Evolutionary conservation across 2,329 filamentous ascomycete species (phyloP).

Genomic region (Aquanectria penicillioides): DNA sequence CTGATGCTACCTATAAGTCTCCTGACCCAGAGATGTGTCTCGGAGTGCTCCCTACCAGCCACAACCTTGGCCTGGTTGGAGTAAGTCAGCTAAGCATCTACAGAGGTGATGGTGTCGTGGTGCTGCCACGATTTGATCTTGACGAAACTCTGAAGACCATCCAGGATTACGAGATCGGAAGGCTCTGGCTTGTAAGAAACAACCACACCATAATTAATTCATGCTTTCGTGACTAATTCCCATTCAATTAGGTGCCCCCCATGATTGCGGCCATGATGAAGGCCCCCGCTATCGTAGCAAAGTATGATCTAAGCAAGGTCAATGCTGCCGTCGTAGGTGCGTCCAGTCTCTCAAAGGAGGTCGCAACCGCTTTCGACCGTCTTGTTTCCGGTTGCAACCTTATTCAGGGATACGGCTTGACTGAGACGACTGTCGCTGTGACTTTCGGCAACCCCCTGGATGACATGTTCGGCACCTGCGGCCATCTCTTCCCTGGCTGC

Average conservation of each 20-base stretch:
- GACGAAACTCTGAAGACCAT: constrained; percentile 18
- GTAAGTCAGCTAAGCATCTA: constrained; percentile 9
- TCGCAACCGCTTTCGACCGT: constrained; percentile 2
- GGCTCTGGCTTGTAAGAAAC: constrained; percentile 8
- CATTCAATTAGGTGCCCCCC: constrained; percentile 2
- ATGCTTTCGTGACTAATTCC: background rate
- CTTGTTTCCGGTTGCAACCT: constrained; percentile 13
- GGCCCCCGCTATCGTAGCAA: constrained; percentile 8
- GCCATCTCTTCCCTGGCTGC: constrained; percentile 13
- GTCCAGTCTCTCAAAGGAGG: constrained; percentile 11
- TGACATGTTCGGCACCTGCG: constrained; percentile 14
- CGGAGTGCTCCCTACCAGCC: constrained; percentile 13
- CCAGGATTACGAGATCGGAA: constrained; percentile 9
- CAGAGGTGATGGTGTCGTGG: constrained; percentile 15
- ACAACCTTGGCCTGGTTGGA: constrained; percentile 12
- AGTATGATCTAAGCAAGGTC: constrained; percentile 9
- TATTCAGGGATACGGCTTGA: constrained; percentile 16
- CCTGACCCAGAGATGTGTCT: constrained; percentile 9
- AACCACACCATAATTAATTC: background rate
- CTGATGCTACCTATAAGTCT: constrained; percentile 14
- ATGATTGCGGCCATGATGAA: constrained; percentile 17
- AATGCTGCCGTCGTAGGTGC: constrained; percentile 14
- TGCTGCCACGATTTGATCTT: constrained; percentile 10
- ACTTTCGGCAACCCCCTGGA: constrained; percentile 13
- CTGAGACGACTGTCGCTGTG: constrained; percentile 10